Percentiles rank a stretch among this genome's conserved stretches.
Conservation (phyloP, 805 yeast species). For the Myxozyma neglecta region DNA sequence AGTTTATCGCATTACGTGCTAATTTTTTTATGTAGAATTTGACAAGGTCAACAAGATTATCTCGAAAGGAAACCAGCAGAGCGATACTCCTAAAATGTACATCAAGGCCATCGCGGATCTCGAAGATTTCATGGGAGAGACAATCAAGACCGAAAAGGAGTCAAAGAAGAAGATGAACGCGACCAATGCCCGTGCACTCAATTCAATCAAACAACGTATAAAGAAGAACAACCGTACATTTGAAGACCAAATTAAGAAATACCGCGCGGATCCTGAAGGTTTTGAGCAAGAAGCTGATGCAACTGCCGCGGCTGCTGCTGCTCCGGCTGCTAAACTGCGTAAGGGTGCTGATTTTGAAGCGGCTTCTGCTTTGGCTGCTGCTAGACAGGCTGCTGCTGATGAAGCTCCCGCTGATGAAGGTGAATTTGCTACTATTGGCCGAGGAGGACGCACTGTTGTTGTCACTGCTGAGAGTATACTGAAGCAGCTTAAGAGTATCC, state of each 20-base stretch:
- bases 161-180: slow-evolving; percentile 75
- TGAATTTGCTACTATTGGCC: slow-evolving; percentile 44
- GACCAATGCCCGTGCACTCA: slow-evolving; percentile 78
- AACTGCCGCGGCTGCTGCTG: slow-evolving; percentile 26
- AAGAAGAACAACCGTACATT: slow-evolving; percentile 75
- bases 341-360: slow-evolving; percentile 37
- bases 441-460: slow-evolving; percentile 42
- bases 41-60: slow-evolving; percentile 71
- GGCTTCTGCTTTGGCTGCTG: slow-evolving; percentile 37
- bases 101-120: slow-evolving; percentile 68
- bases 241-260: slow-evolving; percentile 58
- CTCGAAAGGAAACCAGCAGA: slow-evolving; percentile 71
- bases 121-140: slow-evolving; percentile 63
- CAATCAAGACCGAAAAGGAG: slow-evolving; percentile 53
- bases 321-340: slow-evolving; percentile 18
- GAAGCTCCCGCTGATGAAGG: slow-evolving; percentile 42
- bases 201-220: slow-evolving; percentile 83
- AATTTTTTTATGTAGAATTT: slow-evolving; percentile 50
- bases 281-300: slow-evolving; percentile 54
- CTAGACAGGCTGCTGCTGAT: slow-evolving; percentile 40
- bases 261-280: slow-evolving; percentile 68
- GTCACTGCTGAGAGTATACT: slow-evolving; percentile 56
- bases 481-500: slow-evolving; percentile 66
- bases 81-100: slow-evolving; percentile 68
- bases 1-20: not conserved